phyloP scores from a whole-genome alignment of 345 rosid genomes.

The Trapa bicornis region DNA sequence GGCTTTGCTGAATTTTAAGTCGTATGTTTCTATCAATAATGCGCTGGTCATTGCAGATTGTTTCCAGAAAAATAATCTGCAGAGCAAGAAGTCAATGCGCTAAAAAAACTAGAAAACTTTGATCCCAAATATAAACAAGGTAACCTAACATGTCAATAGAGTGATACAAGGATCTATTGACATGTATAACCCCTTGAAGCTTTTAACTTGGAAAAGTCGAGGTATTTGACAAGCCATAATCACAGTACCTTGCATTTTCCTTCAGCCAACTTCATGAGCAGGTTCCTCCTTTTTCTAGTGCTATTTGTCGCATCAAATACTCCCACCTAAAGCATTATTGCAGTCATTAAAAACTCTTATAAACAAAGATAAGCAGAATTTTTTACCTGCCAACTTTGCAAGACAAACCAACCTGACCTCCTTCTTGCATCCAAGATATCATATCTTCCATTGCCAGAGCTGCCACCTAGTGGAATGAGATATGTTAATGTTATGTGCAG shows the following conservation, averaged over 20 bases:
- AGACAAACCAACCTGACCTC: constrained; percentile 73
- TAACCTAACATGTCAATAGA: not conserved
- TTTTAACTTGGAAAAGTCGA: not conserved
- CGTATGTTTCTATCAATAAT: constrained; percentile 97
- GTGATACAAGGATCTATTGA: not conserved
- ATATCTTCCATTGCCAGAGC: constrained; percentile 99
- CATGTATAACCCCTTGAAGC: not conserved
- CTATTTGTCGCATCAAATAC: constrained; percentile 98
- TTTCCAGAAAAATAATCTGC: constrained; percentile 96
- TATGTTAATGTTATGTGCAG: constrained; percentile 63
- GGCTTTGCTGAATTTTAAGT: constrained; percentile 96
- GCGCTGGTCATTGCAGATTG: constrained; percentile 82
- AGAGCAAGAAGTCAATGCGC: constrained; percentile 6
- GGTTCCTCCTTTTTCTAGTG: constrained; percentile 65
- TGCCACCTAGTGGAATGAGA: constrained; percentile 92
- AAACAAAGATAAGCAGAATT: constrained; percentile 4
- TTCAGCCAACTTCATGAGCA: constrained; percentile 99
- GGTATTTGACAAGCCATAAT: not conserved
- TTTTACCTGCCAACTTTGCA: not conserved
- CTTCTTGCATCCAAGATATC: constrained; percentile 99
- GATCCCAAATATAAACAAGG: not conserved
- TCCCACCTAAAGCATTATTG: constrained; percentile 58
- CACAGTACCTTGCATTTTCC: constrained; percentile 90
- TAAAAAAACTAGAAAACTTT: constrained; percentile 1
- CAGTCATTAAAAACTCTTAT: constrained; percentile 9